phyloP scores from a whole-genome alignment of 306 rosid genomes.

The Glycyrrhiza uralensis region DNA sequence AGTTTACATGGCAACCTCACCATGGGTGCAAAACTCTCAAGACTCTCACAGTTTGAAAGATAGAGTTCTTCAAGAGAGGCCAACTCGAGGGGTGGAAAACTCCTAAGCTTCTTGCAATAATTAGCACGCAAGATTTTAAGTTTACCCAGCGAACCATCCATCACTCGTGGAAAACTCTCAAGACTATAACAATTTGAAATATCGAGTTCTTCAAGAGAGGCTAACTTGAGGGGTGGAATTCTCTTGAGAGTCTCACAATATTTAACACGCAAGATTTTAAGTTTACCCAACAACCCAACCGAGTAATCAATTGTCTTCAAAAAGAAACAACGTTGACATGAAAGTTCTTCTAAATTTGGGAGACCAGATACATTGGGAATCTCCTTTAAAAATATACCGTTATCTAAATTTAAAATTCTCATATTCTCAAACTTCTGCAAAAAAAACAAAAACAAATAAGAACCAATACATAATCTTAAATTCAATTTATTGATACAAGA shows the following conservation, averaged over 20 bases:
- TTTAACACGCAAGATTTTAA: neutral
- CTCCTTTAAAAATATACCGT: neutral
- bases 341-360: too few species aligned
- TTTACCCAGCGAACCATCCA: neutral
- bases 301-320: neutral
- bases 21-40: neutral
- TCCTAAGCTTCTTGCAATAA: neutral
- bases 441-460: too few species aligned
- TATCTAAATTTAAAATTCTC: too few species aligned
- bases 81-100: neutral
- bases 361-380: neutral
- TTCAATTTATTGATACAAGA: too few species aligned
- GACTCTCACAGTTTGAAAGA: neutral
- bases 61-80: neutral
- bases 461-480: too few species aligned
- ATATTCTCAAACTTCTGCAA: too few species aligned
- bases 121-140: neutral
- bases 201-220: neutral
- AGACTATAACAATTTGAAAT: neutral
- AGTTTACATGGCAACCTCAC: too few species aligned
- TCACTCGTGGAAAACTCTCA: neutral
- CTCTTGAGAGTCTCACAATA: neutral
- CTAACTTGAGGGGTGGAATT: neutral
- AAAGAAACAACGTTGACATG: neutral
- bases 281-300: neutral